phyloP scores from a whole-genome alignment of 257 asterid genomes.

The Solanum medicagineum region DNA sequence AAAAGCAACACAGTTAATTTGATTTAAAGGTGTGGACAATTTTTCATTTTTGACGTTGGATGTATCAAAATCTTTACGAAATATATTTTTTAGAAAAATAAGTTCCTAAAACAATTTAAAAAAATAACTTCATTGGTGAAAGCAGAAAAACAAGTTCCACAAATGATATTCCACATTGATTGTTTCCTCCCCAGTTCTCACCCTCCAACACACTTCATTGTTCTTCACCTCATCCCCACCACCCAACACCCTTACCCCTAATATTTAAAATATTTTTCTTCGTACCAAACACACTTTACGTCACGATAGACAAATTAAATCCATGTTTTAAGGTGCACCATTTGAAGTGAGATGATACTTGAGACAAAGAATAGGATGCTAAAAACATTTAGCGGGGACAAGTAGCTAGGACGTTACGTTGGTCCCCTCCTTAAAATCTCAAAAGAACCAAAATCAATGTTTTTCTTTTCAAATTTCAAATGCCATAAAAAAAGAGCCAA shows the following conservation, averaged over 20 bases:
- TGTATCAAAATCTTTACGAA: background rate
- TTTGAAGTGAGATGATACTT: constrained; percentile 6
- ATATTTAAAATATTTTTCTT: background rate
- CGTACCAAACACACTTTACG: background rate
- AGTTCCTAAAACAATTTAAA: background rate
- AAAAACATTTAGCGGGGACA: constrained; percentile 34
- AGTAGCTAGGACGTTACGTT: constrained; percentile 13
- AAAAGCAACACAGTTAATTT: background rate
- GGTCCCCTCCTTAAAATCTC: constrained; percentile 39
- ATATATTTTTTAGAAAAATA: background rate
- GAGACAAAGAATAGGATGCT: constrained; percentile 2
- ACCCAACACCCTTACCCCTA: background rate
- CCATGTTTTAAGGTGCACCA: background rate
- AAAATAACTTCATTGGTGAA: background rate
- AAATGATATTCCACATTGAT: background rate
- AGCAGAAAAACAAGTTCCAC: background rate
- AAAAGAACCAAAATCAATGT: constrained; percentile 11
- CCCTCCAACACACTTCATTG: too few species aligned
- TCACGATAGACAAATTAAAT: background rate
- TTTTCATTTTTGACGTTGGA: background rate
- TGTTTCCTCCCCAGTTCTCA: background rate
- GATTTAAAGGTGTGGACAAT: background rate
- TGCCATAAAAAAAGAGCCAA: background rate
- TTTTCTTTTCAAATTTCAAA: background rate
- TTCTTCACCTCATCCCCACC: too few species aligned